Conservation (phyloP, 2,329 filamentous ascomycete genomes). For the Thelonectria olida region DNA sequence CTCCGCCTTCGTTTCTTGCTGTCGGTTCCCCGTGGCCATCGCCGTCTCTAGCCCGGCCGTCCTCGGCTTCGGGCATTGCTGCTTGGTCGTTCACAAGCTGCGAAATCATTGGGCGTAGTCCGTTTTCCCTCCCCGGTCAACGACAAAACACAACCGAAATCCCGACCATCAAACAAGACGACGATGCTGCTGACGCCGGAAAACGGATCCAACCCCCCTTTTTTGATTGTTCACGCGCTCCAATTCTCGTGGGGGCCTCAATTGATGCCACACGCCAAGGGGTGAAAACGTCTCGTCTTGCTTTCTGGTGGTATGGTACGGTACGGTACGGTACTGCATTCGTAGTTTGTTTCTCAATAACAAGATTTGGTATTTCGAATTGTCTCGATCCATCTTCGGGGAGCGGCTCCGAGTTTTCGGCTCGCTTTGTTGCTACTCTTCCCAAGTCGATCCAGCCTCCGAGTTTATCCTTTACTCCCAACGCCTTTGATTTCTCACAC, state of each 20-base stretch:
- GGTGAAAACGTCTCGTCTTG: neutral
- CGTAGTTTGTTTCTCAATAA: neutral
- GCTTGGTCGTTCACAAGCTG: neutral
- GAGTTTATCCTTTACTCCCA: constrained; percentile 19
- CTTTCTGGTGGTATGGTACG: neutral
- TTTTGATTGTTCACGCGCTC: constrained; percentile 13
- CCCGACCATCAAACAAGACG: neutral
- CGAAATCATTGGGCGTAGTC: neutral
- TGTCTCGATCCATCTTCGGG: constrained; percentile 6
- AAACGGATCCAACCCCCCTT: constrained; percentile 4
- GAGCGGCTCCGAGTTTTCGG: constrained; percentile 1
- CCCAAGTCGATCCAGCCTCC: constrained; percentile 5
- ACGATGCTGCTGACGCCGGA: neutral
- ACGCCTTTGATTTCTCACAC: constrained; percentile 11
- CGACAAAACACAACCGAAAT: neutral
- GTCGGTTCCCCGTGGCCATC: too few species aligned
- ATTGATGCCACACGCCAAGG: constrained; percentile 6
- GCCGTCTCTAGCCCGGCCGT: neutral
- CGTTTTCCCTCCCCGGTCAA: neutral
- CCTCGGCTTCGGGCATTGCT: neutral
- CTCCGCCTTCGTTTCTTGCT: neutral
- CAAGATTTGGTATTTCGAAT: constrained; percentile 18
- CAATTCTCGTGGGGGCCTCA: constrained; percentile 6
- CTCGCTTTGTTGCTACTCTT: constrained; percentile 3
- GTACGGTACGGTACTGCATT: neutral